These are phyloP conservation scores for Brassica balearica DNA, from an alignment of 441 rosid species.

Conservation along the genomic window DNA sequence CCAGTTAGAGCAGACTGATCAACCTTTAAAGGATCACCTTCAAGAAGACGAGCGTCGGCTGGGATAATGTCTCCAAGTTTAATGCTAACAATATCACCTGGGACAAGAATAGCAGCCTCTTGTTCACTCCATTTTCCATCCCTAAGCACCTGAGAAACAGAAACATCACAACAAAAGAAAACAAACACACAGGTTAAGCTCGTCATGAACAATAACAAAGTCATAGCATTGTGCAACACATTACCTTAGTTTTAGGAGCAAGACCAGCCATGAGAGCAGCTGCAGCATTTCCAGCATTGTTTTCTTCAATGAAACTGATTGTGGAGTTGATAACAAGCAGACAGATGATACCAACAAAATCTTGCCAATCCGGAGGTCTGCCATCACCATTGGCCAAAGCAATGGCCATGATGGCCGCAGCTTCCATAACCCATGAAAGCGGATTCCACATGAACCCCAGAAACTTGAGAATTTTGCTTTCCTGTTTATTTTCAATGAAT, in stretches of 20 bases:
- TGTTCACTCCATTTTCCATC: constrained; percentile 89
- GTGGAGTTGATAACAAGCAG: constrained; percentile 94
- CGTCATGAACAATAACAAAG: background rate
- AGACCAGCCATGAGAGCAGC: constrained; percentile 99
- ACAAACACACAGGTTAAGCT: constrained; percentile 26
- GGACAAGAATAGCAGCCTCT: constrained; percentile 91
- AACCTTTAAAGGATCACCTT: constrained; percentile 59
- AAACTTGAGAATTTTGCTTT: constrained; percentile 89
- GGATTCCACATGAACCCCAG: constrained; percentile 98
- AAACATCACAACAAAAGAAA: constrained; percentile 19
- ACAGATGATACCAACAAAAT: constrained; percentile 87
- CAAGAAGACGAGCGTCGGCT: constrained; percentile 61
- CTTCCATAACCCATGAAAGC: constrained; percentile 96
- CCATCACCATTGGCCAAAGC: constrained; percentile 84
- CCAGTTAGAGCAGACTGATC: constrained; percentile 50
- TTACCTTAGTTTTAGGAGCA: constrained; percentile 94
- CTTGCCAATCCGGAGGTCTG: constrained; percentile 95
- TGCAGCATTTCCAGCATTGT: constrained; percentile 96
- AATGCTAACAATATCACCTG: constrained; percentile 71
- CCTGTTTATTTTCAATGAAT: constrained; percentile 50
- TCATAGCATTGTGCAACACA: background rate
- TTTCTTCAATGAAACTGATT: constrained; percentile 95
- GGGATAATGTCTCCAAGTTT: constrained; percentile 59
- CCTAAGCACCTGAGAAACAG: constrained; percentile 67
- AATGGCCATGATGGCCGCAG: constrained; percentile 94